These are phyloP conservation scores for Cordyceps fumosorosea DNA, from an alignment of 2,329 filamentous ascomycete genomes.

Conservation along the genomic window DNA sequence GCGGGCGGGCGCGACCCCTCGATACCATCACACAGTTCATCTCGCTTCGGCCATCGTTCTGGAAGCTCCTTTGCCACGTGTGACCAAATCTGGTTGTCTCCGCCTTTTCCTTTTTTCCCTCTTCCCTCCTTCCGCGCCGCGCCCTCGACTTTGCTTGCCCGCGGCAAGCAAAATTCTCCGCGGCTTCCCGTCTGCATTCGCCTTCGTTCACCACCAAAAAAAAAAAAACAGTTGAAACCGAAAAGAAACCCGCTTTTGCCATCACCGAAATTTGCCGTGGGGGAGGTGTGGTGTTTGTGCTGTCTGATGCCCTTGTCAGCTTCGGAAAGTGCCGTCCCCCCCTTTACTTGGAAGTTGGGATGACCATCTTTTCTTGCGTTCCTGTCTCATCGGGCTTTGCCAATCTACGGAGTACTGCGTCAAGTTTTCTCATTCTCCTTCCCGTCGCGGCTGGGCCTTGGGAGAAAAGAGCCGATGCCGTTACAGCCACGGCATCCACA, in stretches of 20 bases:
- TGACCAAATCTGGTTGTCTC: neutral
- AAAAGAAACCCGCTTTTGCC: neutral
- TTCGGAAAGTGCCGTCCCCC: neutral
- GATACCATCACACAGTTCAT: neutral
- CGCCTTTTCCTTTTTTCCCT: neutral
- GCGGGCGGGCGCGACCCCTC: neutral
- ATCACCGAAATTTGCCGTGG: neutral
- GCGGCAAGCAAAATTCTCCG: neutral
- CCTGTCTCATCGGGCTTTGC: neutral
- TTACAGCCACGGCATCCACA: neutral
- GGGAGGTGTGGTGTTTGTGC: neutral
- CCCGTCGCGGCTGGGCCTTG: neutral
- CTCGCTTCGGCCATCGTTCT: constrained; percentile 7
- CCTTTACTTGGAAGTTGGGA: neutral
- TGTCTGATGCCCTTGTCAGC: neutral
- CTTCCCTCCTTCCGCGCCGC: neutral
- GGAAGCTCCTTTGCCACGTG: constrained; percentile 7
- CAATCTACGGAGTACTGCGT: neutral
- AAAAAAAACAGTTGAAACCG: neutral
- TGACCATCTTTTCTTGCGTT: neutral
- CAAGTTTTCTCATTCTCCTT: neutral
- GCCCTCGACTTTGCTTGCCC: neutral
- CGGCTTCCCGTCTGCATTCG: too few relatives aligned
- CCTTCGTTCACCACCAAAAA: too few relatives aligned
- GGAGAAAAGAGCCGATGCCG: neutral